phyloP scores from a whole-genome alignment of 768 basidiomycete species.

The Lentinula aciculospora region DNA sequence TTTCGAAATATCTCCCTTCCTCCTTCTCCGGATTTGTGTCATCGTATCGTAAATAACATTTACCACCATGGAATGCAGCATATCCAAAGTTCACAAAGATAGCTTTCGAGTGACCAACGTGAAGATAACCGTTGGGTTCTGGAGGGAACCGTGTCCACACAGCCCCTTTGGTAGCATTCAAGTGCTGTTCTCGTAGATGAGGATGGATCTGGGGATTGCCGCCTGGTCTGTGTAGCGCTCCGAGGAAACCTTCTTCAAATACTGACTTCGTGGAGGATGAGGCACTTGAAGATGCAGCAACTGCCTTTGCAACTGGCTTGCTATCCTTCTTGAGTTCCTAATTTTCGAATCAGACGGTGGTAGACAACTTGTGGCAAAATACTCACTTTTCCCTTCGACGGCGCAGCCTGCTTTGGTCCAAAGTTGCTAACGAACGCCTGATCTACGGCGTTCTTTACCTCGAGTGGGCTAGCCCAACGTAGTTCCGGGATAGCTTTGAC shows the following conservation, averaged over 20 bases:
- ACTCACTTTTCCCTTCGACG: constrained; percentile 61
- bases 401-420: constrained; percentile 64
- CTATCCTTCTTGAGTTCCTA: constrained; percentile 46
- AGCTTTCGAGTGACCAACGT: constrained; percentile 96
- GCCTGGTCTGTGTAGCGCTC: constrained; percentile 87
- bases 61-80: constrained; percentile 88
- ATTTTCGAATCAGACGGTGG: neutral
- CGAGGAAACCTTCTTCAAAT: constrained; percentile 94
- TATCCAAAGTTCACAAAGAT: constrained; percentile 99
- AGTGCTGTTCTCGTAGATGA: constrained; percentile 73
- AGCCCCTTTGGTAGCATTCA: constrained; percentile 70
- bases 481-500: constrained; percentile 58
- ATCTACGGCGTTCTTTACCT: constrained; percentile 80
- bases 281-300: constrained; percentile 23
- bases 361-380: neutral
- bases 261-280: constrained; percentile 50
- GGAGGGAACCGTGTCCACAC: constrained; percentile 98
- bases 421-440: constrained; percentile 59
- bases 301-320: constrained; percentile 21
- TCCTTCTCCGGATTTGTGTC: constrained; percentile 99
- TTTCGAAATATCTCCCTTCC: constrained; percentile 93
- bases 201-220: constrained; percentile 85
- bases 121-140: constrained; percentile 95
- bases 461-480: constrained; percentile 81
- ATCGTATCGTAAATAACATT: constrained; percentile 92